A percentile compares a stretch with the other conserved stretches of the same genome.
phyloP scores from a whole-genome alignment of 1,139 yeast genomes.

The Wickerhamomyces sp. region DNA sequence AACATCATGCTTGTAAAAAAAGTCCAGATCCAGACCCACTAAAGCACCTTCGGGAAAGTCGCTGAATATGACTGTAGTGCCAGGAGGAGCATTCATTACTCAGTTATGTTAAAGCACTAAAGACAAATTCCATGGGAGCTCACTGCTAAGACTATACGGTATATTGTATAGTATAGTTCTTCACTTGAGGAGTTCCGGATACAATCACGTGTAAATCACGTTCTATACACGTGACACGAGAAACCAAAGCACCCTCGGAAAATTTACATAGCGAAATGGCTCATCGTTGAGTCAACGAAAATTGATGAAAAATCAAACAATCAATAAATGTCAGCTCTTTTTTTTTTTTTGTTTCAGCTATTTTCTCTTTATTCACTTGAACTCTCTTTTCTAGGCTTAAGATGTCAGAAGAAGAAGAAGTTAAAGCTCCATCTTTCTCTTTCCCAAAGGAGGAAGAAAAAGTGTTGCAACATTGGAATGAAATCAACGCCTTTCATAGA shows the following conservation, averaged over 20 bases:
- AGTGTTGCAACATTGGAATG: constrained; percentile 77
- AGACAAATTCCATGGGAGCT: neutral
- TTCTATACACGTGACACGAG: neutral
- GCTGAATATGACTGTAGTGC: constrained; percentile 25
- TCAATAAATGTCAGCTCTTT: neutral
- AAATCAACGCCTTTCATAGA: constrained; percentile 87
- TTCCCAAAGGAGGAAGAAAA: constrained; percentile 89
- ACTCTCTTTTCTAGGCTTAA: neutral
- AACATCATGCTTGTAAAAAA: constrained; percentile 30
- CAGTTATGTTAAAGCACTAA: neutral
- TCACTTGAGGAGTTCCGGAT: neutral
- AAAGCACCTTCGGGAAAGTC: constrained; percentile 28
- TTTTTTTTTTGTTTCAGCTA: too few species aligned
- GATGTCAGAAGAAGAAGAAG: constrained; percentile 19
- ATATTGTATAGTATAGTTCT: neutral
- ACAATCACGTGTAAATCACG: neutral
- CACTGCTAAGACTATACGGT: neutral
- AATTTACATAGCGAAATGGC: too few species aligned
- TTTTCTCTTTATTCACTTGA: too few species aligned
- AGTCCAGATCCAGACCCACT: constrained; percentile 35
- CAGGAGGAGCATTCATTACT: constrained; percentile 25
- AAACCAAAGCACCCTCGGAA: neutral
- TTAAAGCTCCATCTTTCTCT: constrained; percentile 27
- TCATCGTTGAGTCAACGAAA: neutral
- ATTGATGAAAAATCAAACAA: neutral